Base-by-base conservation (phyloP, 2,329 filamentous ascomycete genomes). In the Xylariales sp. region DNA sequence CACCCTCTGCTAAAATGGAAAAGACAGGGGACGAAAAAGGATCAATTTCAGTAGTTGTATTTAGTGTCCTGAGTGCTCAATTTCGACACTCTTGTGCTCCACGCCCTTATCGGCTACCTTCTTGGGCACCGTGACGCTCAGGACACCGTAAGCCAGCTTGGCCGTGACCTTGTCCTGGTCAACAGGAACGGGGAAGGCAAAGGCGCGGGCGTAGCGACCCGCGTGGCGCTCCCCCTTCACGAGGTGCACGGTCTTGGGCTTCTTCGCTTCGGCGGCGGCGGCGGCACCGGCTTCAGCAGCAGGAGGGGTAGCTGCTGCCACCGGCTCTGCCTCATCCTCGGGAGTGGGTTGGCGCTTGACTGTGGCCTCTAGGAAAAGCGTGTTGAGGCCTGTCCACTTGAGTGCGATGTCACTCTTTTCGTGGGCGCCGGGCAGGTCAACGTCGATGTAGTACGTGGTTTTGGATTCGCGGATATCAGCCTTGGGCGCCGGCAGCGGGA, bases 351-450 rank as follows among this genome's bases (percentile, higher is more conserved):
- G 28, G 13, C 28, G 28, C 28, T 29, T 29, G n/a, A 14, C 17
- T 13, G 6, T 29, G 28, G 28, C 28, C n/a, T 29, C 17, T 15
- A 29, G 28, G n/a, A 14, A 29, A 13, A 29, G 28, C 28, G 28
- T 29, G 28, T 29, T 29, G 28, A 29, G 28, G n/a, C 28, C 28
- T 14, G 28, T 29, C 28, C 28, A 29, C 28, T 29, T 29, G n/a
- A 29, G 28, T 6, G 17, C 28, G n/a, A 29, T 29, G n/a, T 29
- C n/a, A 15, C 28, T 13, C 28, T 29, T 29, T 13, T 29, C 28
- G 28, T 29, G 6, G 7, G n/a, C 28, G 7, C 28, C 28, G n/a
- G 28, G 28, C 28, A 29, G 28, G 13, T 29, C 28, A 7, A 29
- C 28, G 17, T 29, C 28, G 28, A 29, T 29, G 28, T 29, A 29